Conservation (phyloP, 768 basidiomycete genomes). For the Collybia sp. region DNA sequence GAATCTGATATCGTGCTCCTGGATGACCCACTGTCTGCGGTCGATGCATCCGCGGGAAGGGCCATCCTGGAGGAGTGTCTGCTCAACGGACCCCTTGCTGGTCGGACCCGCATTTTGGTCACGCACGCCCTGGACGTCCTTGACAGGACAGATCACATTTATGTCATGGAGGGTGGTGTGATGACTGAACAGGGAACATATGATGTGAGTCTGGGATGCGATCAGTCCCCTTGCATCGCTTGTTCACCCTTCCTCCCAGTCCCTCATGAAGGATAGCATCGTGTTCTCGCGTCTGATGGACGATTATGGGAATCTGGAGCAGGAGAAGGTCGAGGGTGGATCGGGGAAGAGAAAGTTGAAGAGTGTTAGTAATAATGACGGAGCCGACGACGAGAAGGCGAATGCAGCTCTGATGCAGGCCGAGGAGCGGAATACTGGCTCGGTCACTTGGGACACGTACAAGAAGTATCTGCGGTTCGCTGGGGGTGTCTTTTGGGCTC, state of each 20-base stretch:
- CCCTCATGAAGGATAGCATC: conserved; percentile 35
- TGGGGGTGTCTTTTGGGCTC: conserved; percentile 45
- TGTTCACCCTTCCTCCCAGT: conserved; percentile 20
- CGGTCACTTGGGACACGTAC: conserved; percentile 47
- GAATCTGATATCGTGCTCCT: conserved; percentile 69
- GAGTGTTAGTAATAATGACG: conserved; percentile 2
- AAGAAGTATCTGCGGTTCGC: conserved; percentile 39
- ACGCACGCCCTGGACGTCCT: conserved; percentile 58
- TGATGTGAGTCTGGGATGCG: conserved; percentile 23
- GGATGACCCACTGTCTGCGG: conserved; percentile 79
- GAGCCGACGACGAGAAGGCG: conserved; percentile 19
- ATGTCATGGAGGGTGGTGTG: conserved; percentile 53
- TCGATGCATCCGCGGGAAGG: conserved; percentile 74
- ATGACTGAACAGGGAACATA: conserved; percentile 65
- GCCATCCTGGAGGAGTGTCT: conserved; percentile 61
- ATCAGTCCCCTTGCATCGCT: conserved; percentile 1
- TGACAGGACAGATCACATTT: conserved; percentile 57
- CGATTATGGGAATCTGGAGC: conserved; percentile 44
- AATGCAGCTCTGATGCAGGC: conserved; percentile 38
- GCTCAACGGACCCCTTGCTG: conserved; percentile 43
- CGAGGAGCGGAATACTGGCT: conserved; percentile 54
- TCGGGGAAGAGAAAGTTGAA: conserved; percentile 8
- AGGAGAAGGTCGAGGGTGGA: conserved; percentile 22
- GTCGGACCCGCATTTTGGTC: conserved; percentile 57
- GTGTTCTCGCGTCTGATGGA: conserved; percentile 49